Evolutionary conservation across 768 basidiomycete genomes (phyloP), one percentile per base, ranked within the genome.

Genomic region (Kondoa subrosea): DNA sequence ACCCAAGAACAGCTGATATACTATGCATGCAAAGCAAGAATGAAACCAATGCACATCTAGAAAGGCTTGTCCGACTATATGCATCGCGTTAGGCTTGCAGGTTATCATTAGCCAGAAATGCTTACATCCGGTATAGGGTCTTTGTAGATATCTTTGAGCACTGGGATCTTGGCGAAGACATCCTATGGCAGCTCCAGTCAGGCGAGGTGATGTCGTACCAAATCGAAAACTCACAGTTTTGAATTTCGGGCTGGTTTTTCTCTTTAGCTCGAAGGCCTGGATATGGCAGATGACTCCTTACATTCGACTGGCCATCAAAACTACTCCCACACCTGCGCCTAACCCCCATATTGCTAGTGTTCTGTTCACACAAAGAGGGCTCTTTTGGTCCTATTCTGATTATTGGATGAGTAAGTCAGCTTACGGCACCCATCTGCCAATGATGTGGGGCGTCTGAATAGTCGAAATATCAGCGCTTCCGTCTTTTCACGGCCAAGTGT

Each of bases 141-240:
- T 26, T n/a, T 34, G 66, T 34, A 32, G 34, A 33, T 4, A 15
- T 50, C 40, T 8, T 50, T 21, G 40, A 50, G 40, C 40, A 50
- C 40, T 50, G 40, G 40, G 40, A 50, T 50, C 40, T 50, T 50
- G 8, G 40, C 40, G 21, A 50, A 21, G 32, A 16, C 56, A 32
- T 32, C 64, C 50, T n/a, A 50, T 34, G n/a, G n/a, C n/a, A n/a
- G n/a, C n/a, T n/a, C n/a, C n/a, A n/a, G n/a, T n/a, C n/a, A n/a
- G n/a, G n/a, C n/a, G n/a, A n/a, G n/a, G n/a, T n/a, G n/a, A n/a
- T n/a, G n/a, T n/a, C n/a, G n/a, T n/a, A n/a, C n/a, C n/a, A n/a
- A n/a, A n/a, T n/a, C n/a, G n/a, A n/a, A n/a, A n/a, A n/a, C 56
- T 67, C 62, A 2, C 66, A 60, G 26, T 70, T 57, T 30, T 59